Evolutionary conservation across 2,329 filamentous ascomycete species (phyloP), one percentile per base, ranked within the genome.

Genomic region (Talaromyces sp.): DNA sequence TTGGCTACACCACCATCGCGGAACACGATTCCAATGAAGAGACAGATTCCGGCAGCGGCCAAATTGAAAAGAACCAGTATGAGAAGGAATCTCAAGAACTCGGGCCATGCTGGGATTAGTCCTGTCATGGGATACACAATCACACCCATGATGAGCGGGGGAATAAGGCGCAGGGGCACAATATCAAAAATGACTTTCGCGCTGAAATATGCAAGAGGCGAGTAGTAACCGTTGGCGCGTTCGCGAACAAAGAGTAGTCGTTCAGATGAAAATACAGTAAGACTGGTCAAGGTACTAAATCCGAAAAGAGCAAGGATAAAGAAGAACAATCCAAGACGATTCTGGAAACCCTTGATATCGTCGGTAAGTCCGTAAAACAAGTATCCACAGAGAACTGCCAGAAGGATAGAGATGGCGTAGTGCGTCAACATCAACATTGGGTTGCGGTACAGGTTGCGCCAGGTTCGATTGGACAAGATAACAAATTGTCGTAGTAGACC

Each of bases 71-170:
- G 84, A 0, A 98, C 92, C 52, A 99, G 83, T 62, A 98, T 92
- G 3, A 97, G 82, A 69, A 98, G 87, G 74, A 99, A 99, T 70
- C 90, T 92, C 75, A 94, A 85, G 78, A 99, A 99, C 74, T 97
- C 90, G 1, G 86, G 81, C 75, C 87, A 88, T 64, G 93, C 90
- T 0, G 95, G 87, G 24, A 96, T 89, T 14, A 99, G 83, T 2
- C 95, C 95, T 0, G 93, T 97, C 95, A 99, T 99, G 0, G 95
- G 95, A 75, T 99, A 99, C 24, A 99, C 88, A 67, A 99, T 98
- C 35, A 92, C 88, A 16, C 94, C 95, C 86, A 98, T 95, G 66
- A 99, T 89, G 67, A 98, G 90, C 0, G 95, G 95, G 5, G 95
- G 95, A 57, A 99, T 90, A 64, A 99, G 89, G 58, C 95, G 88